Evolutionary conservation across 129 eudicot species (phyloP).

Genomic region (Mikania micrantha): DNA sequence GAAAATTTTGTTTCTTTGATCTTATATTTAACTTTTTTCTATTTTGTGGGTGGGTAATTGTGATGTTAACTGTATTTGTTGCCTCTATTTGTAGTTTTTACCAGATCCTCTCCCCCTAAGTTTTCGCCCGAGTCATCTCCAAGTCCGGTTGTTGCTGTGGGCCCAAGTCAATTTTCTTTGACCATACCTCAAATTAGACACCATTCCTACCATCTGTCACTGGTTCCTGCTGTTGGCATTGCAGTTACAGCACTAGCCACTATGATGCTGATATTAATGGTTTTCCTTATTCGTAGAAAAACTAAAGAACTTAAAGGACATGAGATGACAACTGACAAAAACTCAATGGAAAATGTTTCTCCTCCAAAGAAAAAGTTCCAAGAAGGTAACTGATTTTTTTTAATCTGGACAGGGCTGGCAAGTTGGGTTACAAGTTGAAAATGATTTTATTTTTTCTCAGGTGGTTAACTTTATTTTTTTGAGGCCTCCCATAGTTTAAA

Average conservation of each 20-base stretch:
- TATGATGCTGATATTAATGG: slow-evolving; percentile 44
- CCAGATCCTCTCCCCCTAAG: slow-evolving; percentile 28
- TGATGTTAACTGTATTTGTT: background rate
- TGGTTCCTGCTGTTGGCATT: slow-evolving; percentile 59
- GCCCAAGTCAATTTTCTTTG: slow-evolving; percentile 67
- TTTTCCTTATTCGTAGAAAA: slow-evolving; percentile 71
- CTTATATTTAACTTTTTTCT: background rate
- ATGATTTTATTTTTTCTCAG: too few relatives aligned
- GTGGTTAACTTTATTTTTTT: background rate
- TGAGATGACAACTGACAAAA: slow-evolving; percentile 25
- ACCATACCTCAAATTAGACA: slow-evolving; percentile 30
- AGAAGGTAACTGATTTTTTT: slow-evolving; percentile 40
- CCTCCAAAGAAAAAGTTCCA: slow-evolving; percentile 51
- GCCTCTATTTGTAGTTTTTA: slow-evolving; percentile 18
- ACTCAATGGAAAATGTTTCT: slow-evolving; percentile 37
- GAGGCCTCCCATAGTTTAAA: background rate
- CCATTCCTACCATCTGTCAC: slow-evolving; percentile 53
- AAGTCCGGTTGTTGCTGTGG: slow-evolving; percentile 51
- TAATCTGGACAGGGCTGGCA: too few relatives aligned
- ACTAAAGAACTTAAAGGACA: slow-evolving; percentile 49
- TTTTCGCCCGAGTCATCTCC: slow-evolving; percentile 53
- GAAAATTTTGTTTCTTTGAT: slow-evolving; percentile 2
- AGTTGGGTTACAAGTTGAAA: background rate
- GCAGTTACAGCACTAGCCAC: slow-evolving; percentile 61
- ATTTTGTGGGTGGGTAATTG: background rate